Evolutionary conservation across 305 asterid species (phyloP).

Genomic region (Rubia tinctorum): DNA sequence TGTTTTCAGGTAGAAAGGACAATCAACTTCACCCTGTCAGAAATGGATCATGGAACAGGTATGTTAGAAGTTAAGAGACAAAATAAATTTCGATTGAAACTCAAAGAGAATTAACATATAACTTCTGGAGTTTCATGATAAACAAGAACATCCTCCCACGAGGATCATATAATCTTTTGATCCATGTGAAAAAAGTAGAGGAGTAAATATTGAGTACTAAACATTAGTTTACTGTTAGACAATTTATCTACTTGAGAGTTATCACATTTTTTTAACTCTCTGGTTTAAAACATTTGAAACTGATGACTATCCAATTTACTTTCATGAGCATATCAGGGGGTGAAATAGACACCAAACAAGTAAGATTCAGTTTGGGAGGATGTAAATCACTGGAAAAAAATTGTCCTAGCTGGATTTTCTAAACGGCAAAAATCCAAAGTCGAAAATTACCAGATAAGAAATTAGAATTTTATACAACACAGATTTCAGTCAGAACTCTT

Average conservation of each 20-base stretch:
- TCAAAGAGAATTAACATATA: not conserved
- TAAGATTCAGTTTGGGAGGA: no score
- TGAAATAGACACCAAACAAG: not conserved
- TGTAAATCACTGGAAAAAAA: not conserved
- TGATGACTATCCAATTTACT: not conserved
- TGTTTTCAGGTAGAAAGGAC: slow-evolving; percentile 94
- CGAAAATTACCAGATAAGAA: not conserved
- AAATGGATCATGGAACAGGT: slow-evolving; percentile 16
- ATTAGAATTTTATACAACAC: not conserved
- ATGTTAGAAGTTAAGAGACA: not conserved
- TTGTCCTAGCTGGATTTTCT: not conserved
- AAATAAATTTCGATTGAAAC: slow-evolving; percentile 1
- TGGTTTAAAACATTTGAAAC: not conserved
- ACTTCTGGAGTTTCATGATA: not conserved
- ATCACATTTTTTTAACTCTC: not conserved
- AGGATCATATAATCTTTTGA: not conserved
- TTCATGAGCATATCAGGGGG: not conserved
- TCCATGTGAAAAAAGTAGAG: not conserved
- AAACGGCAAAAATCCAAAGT: not conserved
- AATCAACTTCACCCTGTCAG: slow-evolving; percentile 91
- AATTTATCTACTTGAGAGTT: not conserved
- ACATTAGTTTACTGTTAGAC: not conserved
- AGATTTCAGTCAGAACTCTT: not conserved
- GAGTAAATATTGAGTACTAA: not conserved
- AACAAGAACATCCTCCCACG: not conserved